Percentiles rank a stretch among this genome's conserved stretches.
Conservation (phyloP, 352 stramenopile genomes). For the Phytopythium ostracodes region DNA sequence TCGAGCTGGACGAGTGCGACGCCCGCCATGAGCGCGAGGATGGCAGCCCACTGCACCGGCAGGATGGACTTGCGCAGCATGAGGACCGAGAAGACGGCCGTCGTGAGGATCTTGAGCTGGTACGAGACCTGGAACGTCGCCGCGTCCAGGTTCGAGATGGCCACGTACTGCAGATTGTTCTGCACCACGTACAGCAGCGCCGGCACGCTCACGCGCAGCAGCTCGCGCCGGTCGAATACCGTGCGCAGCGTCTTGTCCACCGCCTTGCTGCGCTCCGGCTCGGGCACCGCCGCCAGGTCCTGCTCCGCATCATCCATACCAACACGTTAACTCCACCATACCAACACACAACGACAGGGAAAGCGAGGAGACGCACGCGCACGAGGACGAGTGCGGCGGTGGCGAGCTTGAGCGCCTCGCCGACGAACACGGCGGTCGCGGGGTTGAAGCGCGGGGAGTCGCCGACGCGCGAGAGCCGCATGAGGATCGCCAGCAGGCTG, state of each 20-base stretch:
- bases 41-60: constrained; percentile 72
- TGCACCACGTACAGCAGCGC: constrained; percentile 80
- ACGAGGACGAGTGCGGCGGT: constrained; percentile 42
- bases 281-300: constrained; percentile 21
- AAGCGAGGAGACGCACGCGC: constrained; percentile 9
- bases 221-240: constrained; percentile 59
- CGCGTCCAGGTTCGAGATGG: constrained; percentile 76
- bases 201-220: constrained; percentile 72
- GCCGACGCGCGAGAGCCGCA: constrained; percentile 76
- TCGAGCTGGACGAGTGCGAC: constrained; percentile 78
- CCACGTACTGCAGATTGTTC: constrained; percentile 84
- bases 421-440: constrained; percentile 67
- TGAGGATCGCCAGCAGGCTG: constrained; percentile 69
- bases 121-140: constrained; percentile 81
- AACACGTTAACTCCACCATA: neutral
- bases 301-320: neutral
- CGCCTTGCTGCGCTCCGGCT: constrained; percentile 21
- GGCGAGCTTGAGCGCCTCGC: constrained; percentile 69
- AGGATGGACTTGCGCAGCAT: constrained; percentile 69
- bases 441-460: constrained; percentile 69
- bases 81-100: constrained; percentile 81
- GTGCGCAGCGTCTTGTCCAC: constrained; percentile 23
- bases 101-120: constrained; percentile 88
- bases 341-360: neutral
- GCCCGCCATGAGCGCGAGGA: constrained; percentile 76